Base-by-base conservation (phyloP, 495 filamentous ascomycete genomes). In the Hypoxylon subgilvum region DNA sequence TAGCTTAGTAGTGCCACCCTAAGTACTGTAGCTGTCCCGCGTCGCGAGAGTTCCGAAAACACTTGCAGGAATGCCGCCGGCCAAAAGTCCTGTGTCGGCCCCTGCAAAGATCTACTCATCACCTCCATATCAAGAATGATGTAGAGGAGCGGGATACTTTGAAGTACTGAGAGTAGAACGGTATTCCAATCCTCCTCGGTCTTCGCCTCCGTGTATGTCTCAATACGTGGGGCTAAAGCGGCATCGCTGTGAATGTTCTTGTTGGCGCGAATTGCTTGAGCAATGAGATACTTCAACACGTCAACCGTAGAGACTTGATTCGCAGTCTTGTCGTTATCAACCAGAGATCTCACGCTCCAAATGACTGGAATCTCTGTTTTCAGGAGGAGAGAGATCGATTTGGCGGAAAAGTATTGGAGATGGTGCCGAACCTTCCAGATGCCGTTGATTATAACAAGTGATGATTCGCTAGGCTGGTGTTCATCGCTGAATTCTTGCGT, bases 41-140 rank as follows among this genome's bases (percentile, higher is more conserved):
- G 44, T 1, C 32, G 1, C 3, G 59, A 40, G 19, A 63, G 4
- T 16, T 52, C 44, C 2, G 35, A 10, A n/a, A 63, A 46, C 4
- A 63, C 38, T 45, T 32, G 18, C 6, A 30, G 40, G 10, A 63
- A 40, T 19, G 23, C 27, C 35, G 36, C 23, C 3, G 59, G 45
- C 59, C 43, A 63, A 12, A 25, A 50, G 23, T 4, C 27, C 30
- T n/a, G n/a, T n/a, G n/a, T n/a, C n/a, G n/a, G n/a, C 6, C 32
- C 14, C 10, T 12, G 13, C 6, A 31, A 2, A 16, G 59, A 46
- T 13, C 12, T 31, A 21, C 30, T 6, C 5, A 63, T 14, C 14
- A 57, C 30, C 27, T 63, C 39, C 0, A 52, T 8, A 40, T 57
- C 59, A 31, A 63, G 23, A n/a, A 57, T 40, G 31, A 63, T 57